Conservation (phyloP, 2,329 filamentous ascomycete genomes). For the Pseudogymnoascus sp. region DNA sequence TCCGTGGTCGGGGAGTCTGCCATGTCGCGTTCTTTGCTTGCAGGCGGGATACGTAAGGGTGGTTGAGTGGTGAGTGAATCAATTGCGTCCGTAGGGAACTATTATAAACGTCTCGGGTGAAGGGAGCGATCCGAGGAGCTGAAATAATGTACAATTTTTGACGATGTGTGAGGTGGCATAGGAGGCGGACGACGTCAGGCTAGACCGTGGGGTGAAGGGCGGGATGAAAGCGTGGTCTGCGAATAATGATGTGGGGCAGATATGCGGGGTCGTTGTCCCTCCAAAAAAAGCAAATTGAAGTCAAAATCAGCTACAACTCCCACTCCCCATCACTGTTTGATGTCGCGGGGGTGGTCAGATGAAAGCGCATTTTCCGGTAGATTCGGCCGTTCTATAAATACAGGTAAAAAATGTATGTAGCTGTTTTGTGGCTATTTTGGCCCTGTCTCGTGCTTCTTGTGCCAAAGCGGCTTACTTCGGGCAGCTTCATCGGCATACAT, state of each 20-base stretch:
- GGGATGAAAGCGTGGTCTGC: constrained; percentile 3
- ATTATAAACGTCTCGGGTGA: background rate
- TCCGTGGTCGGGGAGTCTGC: constrained; percentile 34
- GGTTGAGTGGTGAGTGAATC: background rate
- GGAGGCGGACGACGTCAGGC: constrained; percentile 1
- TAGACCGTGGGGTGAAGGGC: constrained; percentile 2
- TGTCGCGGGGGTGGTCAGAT: background rate
- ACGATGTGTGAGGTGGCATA: constrained; percentile 8
- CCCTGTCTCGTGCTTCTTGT: background rate
- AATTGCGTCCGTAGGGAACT: background rate
- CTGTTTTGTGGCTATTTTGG: background rate
- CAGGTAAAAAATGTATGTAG: background rate
- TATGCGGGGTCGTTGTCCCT: constrained; percentile 6
- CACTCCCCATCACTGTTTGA: background rate
- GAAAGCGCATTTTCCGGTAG: background rate
- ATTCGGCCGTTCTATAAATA: background rate
- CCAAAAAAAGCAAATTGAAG: constrained; percentile 7
- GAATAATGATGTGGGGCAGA: constrained; percentile 8
- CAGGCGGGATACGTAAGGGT: background rate
- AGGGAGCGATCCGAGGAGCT: background rate
- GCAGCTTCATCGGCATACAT: background rate
- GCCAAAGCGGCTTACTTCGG: constrained; percentile 1
- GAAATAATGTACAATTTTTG: background rate
- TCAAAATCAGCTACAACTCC: background rate
- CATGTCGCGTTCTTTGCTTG: background rate